These are phyloP conservation scores for Moesziomyces parantarcticus DNA, from an alignment of 1,284 basidiomycete species.

Conservation along the genomic window DNA sequence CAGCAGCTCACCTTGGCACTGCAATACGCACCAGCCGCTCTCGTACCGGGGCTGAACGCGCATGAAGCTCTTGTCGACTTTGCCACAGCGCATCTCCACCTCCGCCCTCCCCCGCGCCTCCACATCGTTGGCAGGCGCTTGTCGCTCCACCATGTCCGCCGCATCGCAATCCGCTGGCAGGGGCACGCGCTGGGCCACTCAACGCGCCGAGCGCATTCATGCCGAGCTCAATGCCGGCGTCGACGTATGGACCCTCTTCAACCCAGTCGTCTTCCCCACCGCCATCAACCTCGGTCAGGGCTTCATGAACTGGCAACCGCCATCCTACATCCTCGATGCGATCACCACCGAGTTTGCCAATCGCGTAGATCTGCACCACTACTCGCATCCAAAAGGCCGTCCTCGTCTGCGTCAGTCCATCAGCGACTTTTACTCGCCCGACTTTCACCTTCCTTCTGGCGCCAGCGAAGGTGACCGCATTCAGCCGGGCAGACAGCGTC, in stretches of 20 bases:
- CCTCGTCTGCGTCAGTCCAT: slow-evolving; percentile 59
- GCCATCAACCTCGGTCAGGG: slow-evolving; percentile 67
- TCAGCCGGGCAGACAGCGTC: slow-evolving; percentile 35
- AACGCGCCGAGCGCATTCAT: slow-evolving; percentile 46
- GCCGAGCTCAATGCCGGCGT: slow-evolving; percentile 54
- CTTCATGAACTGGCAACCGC: slow-evolving; percentile 66
- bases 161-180: slow-evolving; percentile 5
- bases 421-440: slow-evolving; percentile 43
- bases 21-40: not conserved
- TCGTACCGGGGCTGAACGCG: too few relatives aligned
- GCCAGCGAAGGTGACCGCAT: slow-evolving; percentile 36
- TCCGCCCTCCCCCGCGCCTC: not conserved
- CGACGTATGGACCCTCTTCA: slow-evolving; percentile 67
- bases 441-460: slow-evolving; percentile 45
- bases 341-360: slow-evolving; percentile 33
- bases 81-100: not conserved
- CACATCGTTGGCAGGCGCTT: not conserved
- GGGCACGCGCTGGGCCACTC: slow-evolving; percentile 44
- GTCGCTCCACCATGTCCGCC: slow-evolving; percentile 27
- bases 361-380: slow-evolving; percentile 65
- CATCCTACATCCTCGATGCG: slow-evolving; percentile 52
- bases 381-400: slow-evolving; percentile 63
- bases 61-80: not conserved
- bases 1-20: not conserved
- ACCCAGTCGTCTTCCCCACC: slow-evolving; percentile 60